Evolutionary conservation across 805 yeast species (phyloP).

Genomic region (Priceomyces haplophilus): DNA sequence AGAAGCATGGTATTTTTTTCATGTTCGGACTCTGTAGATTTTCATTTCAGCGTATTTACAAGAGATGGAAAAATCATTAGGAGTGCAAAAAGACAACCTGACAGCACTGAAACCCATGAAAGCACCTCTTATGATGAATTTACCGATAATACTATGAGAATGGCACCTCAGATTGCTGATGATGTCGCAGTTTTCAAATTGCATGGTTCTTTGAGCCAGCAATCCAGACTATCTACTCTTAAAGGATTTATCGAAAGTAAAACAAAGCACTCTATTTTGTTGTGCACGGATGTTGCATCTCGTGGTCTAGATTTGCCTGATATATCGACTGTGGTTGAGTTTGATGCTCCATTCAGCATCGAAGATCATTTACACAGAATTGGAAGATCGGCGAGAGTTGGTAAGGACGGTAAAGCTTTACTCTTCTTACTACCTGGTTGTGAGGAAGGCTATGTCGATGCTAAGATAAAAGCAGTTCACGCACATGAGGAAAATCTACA

Average conservation of each 20-base stretch:
- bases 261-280: constrained; percentile 57
- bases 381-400: constrained; percentile 99
- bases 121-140: constrained; percentile 16
- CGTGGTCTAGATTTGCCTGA: constrained; percentile 92
- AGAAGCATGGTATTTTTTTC: constrained; percentile 84
- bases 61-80: constrained; percentile 47
- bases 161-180: constrained; percentile 51
- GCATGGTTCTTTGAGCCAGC: constrained; percentile 91
- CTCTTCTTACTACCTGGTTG: constrained; percentile 83
- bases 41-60: constrained; percentile 75
- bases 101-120: constrained; percentile 16
- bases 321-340: constrained; percentile 82
- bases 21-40: constrained; percentile 95
- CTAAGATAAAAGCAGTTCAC: constrained; percentile 38
- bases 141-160: constrained; percentile 32
- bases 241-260: constrained; percentile 51
- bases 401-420: constrained; percentile 72
- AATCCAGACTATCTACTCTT: constrained; percentile 73
- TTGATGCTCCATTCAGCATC: constrained; percentile 90
- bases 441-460: constrained; percentile 80
- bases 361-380: constrained; percentile 96
- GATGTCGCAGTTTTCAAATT: constrained; percentile 56
- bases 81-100: constrained; percentile 19
- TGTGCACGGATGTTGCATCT: constrained; percentile 97
- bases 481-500: constrained; percentile 35